These are phyloP conservation scores for Agrocybe chaxingu DNA, from an alignment of 768 basidiomycete genomes.

Conservation along the genomic window DNA sequence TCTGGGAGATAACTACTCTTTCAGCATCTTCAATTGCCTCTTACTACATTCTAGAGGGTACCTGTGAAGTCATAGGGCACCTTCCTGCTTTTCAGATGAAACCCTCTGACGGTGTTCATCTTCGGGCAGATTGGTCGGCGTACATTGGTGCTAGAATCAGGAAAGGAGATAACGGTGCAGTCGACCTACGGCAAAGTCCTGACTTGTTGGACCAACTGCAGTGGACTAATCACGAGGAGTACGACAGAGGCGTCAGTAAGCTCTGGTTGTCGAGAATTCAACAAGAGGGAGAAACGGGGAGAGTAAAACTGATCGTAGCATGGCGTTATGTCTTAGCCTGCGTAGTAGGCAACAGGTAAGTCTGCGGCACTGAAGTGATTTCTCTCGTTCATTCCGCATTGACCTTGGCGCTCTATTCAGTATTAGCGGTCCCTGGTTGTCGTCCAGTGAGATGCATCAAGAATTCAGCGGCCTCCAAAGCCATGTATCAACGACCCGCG, in stretches of 20 bases:
- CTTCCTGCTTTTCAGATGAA: slow-evolving; percentile 6
- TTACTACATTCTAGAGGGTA: slow-evolving; percentile 63
- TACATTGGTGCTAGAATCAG: slow-evolving; percentile 39
- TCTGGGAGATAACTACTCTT: slow-evolving; percentile 53
- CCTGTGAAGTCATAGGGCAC: slow-evolving; percentile 69
- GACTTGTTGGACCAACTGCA: slow-evolving; percentile 41
- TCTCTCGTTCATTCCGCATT: slow-evolving; percentile 3
- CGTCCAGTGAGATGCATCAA: slow-evolving; percentile 67
- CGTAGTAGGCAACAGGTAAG: slow-evolving; percentile 69
- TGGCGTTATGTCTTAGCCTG: slow-evolving; percentile 66
- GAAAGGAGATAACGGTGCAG: not conserved
- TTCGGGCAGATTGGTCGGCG: slow-evolving; percentile 65
- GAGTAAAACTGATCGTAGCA: slow-evolving; percentile 46
- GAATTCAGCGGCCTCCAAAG: slow-evolving; percentile 54
- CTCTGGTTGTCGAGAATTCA: slow-evolving; percentile 52
- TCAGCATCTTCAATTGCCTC: slow-evolving; percentile 22
- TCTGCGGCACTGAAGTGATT: not conserved
- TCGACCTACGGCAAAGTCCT: slow-evolving; percentile 8
- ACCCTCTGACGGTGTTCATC: not conserved
- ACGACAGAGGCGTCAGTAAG: slow-evolving; percentile 62
- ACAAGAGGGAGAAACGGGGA: slow-evolving; percentile 38
- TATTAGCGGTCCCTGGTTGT: slow-evolving; percentile 68
- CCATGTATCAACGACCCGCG: not conserved
- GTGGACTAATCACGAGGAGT: slow-evolving; percentile 75
- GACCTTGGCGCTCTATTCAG: slow-evolving; percentile 29